Base-by-base conservation (phyloP, 495 filamentous ascomycete species). In the Hypoxylon rickii region DNA sequence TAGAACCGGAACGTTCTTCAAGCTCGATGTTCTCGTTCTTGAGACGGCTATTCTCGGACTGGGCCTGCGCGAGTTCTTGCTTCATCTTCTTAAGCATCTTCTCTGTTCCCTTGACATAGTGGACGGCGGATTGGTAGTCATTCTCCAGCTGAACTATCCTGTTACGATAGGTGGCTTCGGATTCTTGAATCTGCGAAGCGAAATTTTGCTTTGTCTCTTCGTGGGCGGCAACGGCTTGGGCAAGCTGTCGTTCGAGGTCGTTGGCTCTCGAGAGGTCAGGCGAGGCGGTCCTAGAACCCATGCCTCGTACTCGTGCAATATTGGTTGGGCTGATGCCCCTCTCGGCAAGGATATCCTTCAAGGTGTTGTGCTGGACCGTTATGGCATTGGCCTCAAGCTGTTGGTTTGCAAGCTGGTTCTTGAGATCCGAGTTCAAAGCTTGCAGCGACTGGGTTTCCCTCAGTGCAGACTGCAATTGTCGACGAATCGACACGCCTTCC, bases 81-180 rank as follows among this genome's bases (percentile, higher is more conserved):
- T 98, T 97, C 85, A 98, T 96, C 63, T 92, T 92, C 72, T 93
- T 92, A 18, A 98, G 79, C 90, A 99, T 96, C 81, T 96, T 97
- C 73, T 99, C 95, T 1, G 93, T 97, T 33, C 94, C 95, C 67
- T 96, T 95, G 58, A 99, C 90, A 67, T 99, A 99, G 72, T 96
- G 92, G n/a, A 97, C 92, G 10, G 95, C 92, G n/a, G 95, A 96
- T 68, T 96, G 91, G 67, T 99, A 96, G 67, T 99, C 94, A 67
- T 89, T 91, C 68, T 97, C 92, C 17, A 99, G 84, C 66, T 95
- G 89, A 46, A 88, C 83, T 46, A 99, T 77, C 70, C 96, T 97
- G 68, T 96, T 92, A 41, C 89, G 86, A 74, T 93, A 97, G 39
- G 87, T 83, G 55, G 83, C 79, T 44, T 92, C 90, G 13, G 89